phyloP scores from a whole-genome alignment of 1,139 yeast species.

The Geotrichum citri-aurantii region DNA sequence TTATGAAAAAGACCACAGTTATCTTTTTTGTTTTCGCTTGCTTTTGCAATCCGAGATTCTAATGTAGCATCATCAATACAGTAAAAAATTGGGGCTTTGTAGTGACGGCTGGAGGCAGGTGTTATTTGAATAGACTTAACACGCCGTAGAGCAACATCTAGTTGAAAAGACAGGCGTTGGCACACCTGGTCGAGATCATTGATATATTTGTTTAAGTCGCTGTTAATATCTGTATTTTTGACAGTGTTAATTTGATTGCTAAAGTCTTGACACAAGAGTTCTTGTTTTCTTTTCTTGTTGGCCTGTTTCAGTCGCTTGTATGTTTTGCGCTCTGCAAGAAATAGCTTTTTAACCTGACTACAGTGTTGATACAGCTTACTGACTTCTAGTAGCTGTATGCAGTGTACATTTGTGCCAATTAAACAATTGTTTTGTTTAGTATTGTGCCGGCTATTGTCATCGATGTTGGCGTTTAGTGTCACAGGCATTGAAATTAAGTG shows the following conservation, averaged over 20 bases:
- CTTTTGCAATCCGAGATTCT: background rate
- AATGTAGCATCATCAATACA: background rate
- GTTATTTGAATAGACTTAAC: background rate
- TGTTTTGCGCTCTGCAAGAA: background rate
- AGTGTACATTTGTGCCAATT: background rate
- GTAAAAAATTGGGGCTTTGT: background rate
- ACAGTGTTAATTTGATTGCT: background rate
- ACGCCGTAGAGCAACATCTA: background rate
- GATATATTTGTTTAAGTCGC: too few relatives aligned
- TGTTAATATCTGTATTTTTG: too few relatives aligned
- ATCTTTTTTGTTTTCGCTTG: background rate
- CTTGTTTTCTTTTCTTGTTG: too few relatives aligned
- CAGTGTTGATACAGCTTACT: background rate
- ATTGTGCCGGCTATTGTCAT: background rate
- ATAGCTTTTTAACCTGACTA: background rate
- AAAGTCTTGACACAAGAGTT: background rate
- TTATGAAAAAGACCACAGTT: constrained; percentile 13
- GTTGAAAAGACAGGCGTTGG: background rate
- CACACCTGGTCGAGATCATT: too few relatives aligned
- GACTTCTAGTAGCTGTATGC: background rate
- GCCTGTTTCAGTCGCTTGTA: background rate
- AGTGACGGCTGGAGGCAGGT: background rate
- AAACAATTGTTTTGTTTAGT: background rate
- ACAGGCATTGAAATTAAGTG: background rate
- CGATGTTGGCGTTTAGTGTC: background rate